Conservation (phyloP, 805 yeast genomes). For the Cephaloascus albidus region DNA sequence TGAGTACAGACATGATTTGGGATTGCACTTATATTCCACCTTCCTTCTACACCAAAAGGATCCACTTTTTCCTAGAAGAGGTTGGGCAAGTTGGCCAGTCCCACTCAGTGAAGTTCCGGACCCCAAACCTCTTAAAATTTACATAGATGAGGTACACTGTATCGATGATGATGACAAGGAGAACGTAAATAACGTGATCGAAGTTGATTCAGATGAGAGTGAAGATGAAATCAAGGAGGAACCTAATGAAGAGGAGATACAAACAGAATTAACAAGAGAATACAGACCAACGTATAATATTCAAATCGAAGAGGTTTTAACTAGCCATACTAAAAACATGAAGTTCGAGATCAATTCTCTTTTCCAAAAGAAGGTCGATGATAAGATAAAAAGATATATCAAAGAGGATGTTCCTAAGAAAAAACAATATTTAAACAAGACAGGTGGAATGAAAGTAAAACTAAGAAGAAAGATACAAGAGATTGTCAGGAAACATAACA, state of each 20-base stretch:
- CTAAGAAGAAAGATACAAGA: neutral
- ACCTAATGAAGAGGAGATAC: neutral
- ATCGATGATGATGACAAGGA: constrained; percentile 2
- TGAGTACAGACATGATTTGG: constrained; percentile 43
- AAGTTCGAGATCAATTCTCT: neutral
- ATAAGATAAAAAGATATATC: neutral
- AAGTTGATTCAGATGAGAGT: neutral
- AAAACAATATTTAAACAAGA: neutral
- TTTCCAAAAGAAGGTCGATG: neutral
- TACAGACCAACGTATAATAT: neutral
- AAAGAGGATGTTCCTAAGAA: neutral
- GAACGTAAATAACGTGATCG: constrained; percentile 4
- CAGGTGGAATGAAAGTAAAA: neutral
- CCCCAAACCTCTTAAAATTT: constrained; percentile 16
- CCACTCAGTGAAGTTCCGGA: constrained; percentile 21
- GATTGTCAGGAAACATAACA: neutral
- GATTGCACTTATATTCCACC: constrained; percentile 56
- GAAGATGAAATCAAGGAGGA: neutral
- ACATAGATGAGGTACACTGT: constrained; percentile 16
- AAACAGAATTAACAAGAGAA: neutral
- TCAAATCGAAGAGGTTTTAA: neutral
- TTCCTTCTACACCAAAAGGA: constrained; percentile 30
- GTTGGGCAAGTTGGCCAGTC: constrained; percentile 60
- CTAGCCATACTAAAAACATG: neutral
- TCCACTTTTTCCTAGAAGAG: constrained; percentile 21